Evolutionary conservation across 2,329 filamentous ascomycete species (phyloP).

Genomic region (Aureobasidium subglaciale): DNA sequence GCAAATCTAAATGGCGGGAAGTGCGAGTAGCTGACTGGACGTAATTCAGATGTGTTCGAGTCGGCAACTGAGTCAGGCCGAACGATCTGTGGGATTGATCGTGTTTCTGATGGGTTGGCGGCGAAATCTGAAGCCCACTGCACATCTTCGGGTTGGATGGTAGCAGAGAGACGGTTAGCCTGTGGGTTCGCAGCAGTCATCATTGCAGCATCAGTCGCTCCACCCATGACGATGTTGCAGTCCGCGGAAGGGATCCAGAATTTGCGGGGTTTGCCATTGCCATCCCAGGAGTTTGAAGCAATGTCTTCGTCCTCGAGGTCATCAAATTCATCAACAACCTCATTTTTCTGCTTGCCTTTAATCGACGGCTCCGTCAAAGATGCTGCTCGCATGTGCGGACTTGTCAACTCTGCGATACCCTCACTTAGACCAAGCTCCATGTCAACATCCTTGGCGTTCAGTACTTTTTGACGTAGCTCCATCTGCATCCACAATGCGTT

Average conservation of each 20-base stretch:
- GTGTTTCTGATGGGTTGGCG: constrained; percentile 36
- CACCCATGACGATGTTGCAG: constrained; percentile 50
- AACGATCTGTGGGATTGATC: constrained; percentile 12
- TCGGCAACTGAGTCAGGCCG: constrained; percentile 16
- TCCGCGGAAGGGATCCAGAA: constrained; percentile 52
- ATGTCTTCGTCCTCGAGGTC: constrained; percentile 30
- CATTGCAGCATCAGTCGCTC: constrained; percentile 45
- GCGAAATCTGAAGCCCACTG: constrained; percentile 51
- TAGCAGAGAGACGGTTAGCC: constrained; percentile 42
- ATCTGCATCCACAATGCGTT: constrained; percentile 53
- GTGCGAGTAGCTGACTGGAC: constrained; percentile 43
- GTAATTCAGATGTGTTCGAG: constrained; percentile 23
- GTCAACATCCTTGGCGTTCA: constrained; percentile 46
- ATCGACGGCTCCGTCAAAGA: constrained; percentile 7
- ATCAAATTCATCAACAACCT: constrained; percentile 17
- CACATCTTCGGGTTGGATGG: constrained; percentile 47
- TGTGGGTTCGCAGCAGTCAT: constrained; percentile 37
- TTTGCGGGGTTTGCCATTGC: constrained; percentile 47
- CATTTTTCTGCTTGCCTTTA: constrained; percentile 41
- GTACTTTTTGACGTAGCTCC: constrained; percentile 48
- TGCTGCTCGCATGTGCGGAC: background rate
- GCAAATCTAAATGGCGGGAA: constrained; percentile 54
- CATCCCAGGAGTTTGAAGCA: constrained; percentile 47
- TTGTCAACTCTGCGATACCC: constrained; percentile 23
- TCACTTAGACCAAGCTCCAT: constrained; percentile 47